A percentile compares a stretch with the other conserved stretches of the same genome.
Evolutionary conservation across 441 rosid species (phyloP).

Genomic region (Iberis amara): DNA sequence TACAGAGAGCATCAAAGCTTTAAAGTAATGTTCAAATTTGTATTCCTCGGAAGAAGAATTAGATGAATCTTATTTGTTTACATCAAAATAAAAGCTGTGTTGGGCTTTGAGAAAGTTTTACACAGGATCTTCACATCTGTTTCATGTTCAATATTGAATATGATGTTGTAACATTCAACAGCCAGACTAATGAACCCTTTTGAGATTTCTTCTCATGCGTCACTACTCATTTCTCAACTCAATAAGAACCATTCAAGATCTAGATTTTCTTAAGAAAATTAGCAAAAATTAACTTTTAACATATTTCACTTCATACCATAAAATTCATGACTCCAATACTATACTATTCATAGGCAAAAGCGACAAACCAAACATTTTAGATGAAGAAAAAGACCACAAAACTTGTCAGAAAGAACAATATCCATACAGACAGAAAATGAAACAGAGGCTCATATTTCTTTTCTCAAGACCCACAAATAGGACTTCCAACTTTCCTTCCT

Average conservation of each 20-base stretch:
- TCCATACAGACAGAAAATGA: slow-evolving; percentile 27
- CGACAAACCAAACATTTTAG: slow-evolving; percentile 21
- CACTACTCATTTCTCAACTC: too few relatives aligned
- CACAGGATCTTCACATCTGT: slow-evolving; percentile 5
- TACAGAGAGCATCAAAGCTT: slow-evolving; percentile 73
- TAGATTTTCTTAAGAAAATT: too few relatives aligned
- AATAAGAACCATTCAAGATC: too few relatives aligned
- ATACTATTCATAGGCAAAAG: slow-evolving; percentile 26
- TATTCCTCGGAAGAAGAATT: too few relatives aligned
- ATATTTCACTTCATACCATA: not conserved
- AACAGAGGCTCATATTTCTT: slow-evolving; percentile 24
- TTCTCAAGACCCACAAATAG: slow-evolving; percentile 26
- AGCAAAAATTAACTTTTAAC: too few relatives aligned
- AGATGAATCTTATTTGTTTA: not conserved
- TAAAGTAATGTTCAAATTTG: not conserved
- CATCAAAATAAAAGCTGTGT: slow-evolving; percentile 14
- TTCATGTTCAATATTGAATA: slow-evolving; percentile 1
- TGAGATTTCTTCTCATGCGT: slow-evolving; percentile 3
- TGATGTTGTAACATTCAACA: slow-evolving; percentile 13
- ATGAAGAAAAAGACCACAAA: slow-evolving; percentile 13
- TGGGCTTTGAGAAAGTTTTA: not conserved
- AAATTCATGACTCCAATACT: not conserved
- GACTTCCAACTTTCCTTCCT: not conserved
- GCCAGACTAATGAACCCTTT: not conserved
- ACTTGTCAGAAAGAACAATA: slow-evolving; percentile 3